These are phyloP conservation scores for Suillus luteus DNA, from an alignment of 768 basidiomycete species.

Conservation along the genomic window DNA sequence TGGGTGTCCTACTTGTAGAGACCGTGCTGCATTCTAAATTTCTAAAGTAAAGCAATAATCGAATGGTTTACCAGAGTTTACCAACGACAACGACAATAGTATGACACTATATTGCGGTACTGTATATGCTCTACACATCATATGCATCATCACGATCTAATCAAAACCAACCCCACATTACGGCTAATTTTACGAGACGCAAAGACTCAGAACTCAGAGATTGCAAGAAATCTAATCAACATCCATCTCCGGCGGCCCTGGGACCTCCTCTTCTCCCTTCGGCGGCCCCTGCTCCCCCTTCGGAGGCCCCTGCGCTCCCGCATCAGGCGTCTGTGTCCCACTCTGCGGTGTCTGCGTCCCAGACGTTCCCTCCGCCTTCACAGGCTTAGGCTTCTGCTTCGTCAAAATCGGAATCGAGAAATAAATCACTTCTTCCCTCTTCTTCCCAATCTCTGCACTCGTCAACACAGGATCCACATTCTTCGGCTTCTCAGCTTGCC, in stretches of 20 bases:
- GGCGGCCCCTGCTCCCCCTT: conserved; percentile 35
- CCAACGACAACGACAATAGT: not conserved
- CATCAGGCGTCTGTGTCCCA: conserved; percentile 58
- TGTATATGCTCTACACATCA: conserved; percentile 9
- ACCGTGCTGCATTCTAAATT: no score
- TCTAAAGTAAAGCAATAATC: no score
- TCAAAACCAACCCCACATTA: not conserved
- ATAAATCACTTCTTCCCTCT: conserved; percentile 90
- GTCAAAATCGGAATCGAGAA: conserved; percentile 89
- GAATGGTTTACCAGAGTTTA: no score
- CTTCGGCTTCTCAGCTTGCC: conserved; percentile 89
- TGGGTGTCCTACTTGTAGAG: no score
- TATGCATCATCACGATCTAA: conserved; percentile 1
- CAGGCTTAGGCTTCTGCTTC: conserved; percentile 88
- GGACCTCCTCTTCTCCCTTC: conserved; percentile 31
- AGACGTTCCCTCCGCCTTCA: conserved; percentile 49
- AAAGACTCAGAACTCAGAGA: not conserved
- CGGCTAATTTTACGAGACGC: conserved; percentile 4
- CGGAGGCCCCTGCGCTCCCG: conserved; percentile 39
- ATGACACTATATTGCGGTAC: conserved; percentile 7
- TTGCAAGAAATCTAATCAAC: conserved; percentile 58
- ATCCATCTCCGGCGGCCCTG: conserved; percentile 79
- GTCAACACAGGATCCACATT: conserved; percentile 85
- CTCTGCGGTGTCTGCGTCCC: conserved; percentile 76
- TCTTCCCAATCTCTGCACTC: conserved; percentile 82